Conservation (phyloP, 2,329 filamentous ascomycete genomes). For the Xylaria hypoxylon region DNA sequence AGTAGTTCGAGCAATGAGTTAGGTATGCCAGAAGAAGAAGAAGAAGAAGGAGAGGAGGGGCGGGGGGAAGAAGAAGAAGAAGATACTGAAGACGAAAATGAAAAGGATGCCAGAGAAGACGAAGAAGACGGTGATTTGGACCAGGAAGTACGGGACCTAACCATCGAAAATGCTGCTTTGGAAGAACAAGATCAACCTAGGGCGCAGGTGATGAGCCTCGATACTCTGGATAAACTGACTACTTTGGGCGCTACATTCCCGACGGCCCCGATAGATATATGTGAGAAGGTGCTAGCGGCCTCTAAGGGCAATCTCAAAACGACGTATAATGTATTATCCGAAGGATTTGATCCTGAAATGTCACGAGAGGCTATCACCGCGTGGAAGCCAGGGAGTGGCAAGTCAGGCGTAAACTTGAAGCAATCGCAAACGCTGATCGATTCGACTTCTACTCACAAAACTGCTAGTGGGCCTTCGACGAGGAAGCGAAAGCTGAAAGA, state of each 20-base stretch:
- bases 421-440: background rate
- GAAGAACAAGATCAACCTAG: constrained; percentile 30
- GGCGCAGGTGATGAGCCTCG: constrained; percentile 31
- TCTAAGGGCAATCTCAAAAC: constrained; percentile 52
- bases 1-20: constrained; percentile 16
- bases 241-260: constrained; percentile 60
- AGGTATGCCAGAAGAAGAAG: background rate
- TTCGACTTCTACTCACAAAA: background rate
- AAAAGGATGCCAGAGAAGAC: background rate
- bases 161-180: constrained; percentile 53
- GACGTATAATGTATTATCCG: constrained; percentile 54
- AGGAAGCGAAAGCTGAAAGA: constrained; percentile 47
- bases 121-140: constrained; percentile 53
- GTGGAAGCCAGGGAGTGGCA: constrained; percentile 17
- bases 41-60: constrained; percentile 36
- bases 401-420: background rate
- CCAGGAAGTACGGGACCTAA: constrained; percentile 59
- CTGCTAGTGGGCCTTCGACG: background rate
- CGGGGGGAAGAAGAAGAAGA: constrained; percentile 48
- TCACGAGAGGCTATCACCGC: constrained; percentile 40
- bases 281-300: constrained; percentile 53
- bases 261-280: constrained; percentile 50
- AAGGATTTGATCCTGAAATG: constrained; percentile 50
- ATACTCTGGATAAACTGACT: constrained; percentile 51
- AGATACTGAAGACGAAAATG: constrained; percentile 35